phyloP scores from a whole-genome alignment of 2,329 filamentous ascomycete species.

The Ophiostoma sp. region DNA sequence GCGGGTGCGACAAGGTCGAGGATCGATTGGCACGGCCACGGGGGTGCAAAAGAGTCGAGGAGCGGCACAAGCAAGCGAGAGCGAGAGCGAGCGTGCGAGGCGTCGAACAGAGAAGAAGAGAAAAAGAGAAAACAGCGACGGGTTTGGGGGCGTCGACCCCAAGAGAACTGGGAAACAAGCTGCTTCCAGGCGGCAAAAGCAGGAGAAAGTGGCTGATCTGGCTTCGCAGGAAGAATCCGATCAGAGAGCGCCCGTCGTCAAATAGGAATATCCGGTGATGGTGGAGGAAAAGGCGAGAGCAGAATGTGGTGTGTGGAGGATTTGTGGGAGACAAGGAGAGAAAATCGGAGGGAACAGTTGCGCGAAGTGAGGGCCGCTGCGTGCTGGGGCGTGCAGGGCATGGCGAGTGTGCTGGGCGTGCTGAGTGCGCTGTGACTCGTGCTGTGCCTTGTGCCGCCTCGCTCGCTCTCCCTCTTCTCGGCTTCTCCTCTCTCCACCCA shows the following conservation, averaged over 20 bases:
- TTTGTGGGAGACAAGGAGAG: constrained; percentile 15
- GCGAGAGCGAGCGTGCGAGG: too few relatives aligned
- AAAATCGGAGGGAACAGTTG: constrained; percentile 24
- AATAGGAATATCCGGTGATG: neutral
- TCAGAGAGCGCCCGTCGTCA: neutral
- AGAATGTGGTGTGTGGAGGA: constrained; percentile 17
- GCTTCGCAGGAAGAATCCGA: constrained; percentile 12
- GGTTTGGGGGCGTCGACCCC: neutral
- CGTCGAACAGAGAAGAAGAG: too few relatives aligned
- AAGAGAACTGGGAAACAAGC: constrained; percentile 15
- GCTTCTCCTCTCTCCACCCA: neutral
- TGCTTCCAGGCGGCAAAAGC: constrained; percentile 10
- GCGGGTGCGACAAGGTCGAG: neutral
- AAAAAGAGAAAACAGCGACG: neutral
- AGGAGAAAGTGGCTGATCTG: neutral
- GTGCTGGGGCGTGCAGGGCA: neutral
- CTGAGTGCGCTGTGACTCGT: neutral
- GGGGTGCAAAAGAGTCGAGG: too few relatives aligned
- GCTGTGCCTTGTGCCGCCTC: neutral
- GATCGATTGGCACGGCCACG: neutral
- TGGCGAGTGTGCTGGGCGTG: neutral
- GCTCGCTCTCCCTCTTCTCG: constrained; percentile 14
- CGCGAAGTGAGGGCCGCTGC: constrained; percentile 18
- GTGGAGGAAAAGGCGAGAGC: constrained; percentile 4
- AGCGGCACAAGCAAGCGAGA: too few relatives aligned